These are phyloP conservation scores for Paramecium caudatum DNA, from an alignment of 73 alveolate species.

Conservation along the genomic window DNA sequence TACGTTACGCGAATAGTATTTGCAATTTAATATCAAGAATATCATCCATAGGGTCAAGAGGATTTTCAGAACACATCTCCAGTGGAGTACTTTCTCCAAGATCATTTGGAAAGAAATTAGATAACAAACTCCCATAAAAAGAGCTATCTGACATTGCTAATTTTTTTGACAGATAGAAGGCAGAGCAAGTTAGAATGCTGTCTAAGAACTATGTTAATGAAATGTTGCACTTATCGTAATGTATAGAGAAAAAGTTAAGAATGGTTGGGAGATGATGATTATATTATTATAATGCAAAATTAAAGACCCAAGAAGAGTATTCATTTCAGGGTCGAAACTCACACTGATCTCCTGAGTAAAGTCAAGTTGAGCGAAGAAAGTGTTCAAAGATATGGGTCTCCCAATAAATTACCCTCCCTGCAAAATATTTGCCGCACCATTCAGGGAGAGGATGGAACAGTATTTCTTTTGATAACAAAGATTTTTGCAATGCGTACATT, in stretches of 20 bases:
- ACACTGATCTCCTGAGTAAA: not conserved
- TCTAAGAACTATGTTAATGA: slow-evolving; percentile 33
- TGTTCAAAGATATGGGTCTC: not conserved
- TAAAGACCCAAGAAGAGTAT: slow-evolving; percentile 22
- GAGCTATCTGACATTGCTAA: not conserved
- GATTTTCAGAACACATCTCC: not conserved
- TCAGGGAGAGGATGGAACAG: slow-evolving; percentile 68
- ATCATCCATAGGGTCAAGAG: too few relatives aligned
- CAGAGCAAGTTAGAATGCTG: not conserved
- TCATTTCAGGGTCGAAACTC: slow-evolving; percentile 25
- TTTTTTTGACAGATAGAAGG: not conserved
- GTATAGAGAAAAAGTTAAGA: slow-evolving; percentile 15
- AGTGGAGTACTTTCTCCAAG: not conserved
- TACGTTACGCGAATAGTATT: too few relatives aligned
- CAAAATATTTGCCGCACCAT: slow-evolving; percentile 35
- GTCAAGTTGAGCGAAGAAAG: not conserved
- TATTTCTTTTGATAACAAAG: slow-evolving; percentile 16
- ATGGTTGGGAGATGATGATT: slow-evolving; percentile 9
- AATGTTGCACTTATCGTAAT: slow-evolving; percentile 5
- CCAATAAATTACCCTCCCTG: slow-evolving; percentile 36
- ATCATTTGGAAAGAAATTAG: slow-evolving; percentile 5
- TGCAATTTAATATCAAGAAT: too few relatives aligned
- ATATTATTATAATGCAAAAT: slow-evolving; percentile 2
- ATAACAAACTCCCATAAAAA: not conserved
- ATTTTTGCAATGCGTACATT: slow-evolving; percentile 18